Evolutionary conservation across 345 rosid genomes (phyloP), one percentile per base, ranked within the genome.

Genomic region (Boechera stricta): DNA sequence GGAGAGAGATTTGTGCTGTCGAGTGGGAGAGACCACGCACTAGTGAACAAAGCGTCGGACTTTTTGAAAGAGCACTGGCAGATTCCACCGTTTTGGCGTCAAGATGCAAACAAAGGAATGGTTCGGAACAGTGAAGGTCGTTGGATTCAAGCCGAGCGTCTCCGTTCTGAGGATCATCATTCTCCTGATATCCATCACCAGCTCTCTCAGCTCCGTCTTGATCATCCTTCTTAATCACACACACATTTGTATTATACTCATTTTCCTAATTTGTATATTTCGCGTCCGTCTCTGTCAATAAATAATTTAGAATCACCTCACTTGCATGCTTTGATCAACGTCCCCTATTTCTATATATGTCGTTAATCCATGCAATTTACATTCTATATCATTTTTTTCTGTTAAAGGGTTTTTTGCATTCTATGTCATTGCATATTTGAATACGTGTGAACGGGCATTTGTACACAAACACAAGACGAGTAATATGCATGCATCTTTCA

Each of bases 31-130:
- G 98, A 91, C 71, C 91, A 84, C 4, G 95, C 97, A 11, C 38
- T 93, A 76, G 97, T 93, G 79, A 93, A 93, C 84, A 93, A 91
- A 79, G 90, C 85, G 0, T 81, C 86, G 4, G 95, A 93, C 45
- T 89, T 93, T 58, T 24, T 93, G 49, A 88, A 89, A 76, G 92
- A 88, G n/a, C 92, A 89, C 61, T 84, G 85, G 74, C 72, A 85
- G 86, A 91, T 93, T 54, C 95, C 95, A 39, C 98, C 97, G 7
- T 80, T 41, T 49, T 91, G 98, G 98, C 78, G 92, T 79, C 98
- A 93, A 78, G 86, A 84, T 10, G 86, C 83, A 38, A 93, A 93
- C 79, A 93, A 93, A 72, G 97, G 98, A 45, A 83, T 91, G 86
- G 65, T 89, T 1, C 78, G 88, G 77, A 82, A 81, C 67, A 49